These are phyloP conservation scores for Helotiales sp. DNA, from an alignment of 2,329 filamentous ascomycete genomes.

Conservation along the genomic window DNA sequence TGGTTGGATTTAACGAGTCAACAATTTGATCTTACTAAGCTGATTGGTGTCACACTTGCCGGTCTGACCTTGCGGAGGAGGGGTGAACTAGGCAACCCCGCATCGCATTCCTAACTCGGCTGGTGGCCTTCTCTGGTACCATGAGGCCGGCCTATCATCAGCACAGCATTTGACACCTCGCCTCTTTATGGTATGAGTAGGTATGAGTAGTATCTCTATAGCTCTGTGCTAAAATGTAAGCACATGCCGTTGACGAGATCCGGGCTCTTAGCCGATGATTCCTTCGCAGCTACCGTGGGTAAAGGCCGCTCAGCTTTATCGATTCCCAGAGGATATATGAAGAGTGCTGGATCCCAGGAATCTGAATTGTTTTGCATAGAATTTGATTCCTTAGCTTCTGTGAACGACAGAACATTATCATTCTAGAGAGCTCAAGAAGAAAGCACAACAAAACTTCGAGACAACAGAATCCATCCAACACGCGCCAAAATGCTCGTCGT, in stretches of 20 bases:
- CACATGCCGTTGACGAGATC: constrained; percentile 10
- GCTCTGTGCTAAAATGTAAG: neutral
- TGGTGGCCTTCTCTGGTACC: too few relatives aligned
- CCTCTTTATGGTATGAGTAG: too few relatives aligned
- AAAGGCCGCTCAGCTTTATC: too few relatives aligned
- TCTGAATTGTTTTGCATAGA: too few relatives aligned
- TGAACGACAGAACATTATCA: neutral
- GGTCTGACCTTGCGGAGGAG: too few relatives aligned
- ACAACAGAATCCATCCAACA: neutral
- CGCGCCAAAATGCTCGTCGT: constrained; percentile 38
- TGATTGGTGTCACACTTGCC: too few relatives aligned
- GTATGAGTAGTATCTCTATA: neutral
- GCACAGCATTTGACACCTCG: neutral
- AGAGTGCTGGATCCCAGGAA: too few relatives aligned
- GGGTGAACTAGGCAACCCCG: too few relatives aligned
- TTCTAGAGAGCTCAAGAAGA: neutral
- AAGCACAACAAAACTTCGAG: neutral
- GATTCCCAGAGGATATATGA: neutral
- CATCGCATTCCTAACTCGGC: neutral
- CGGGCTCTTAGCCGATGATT: neutral
- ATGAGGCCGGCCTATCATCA: neutral
- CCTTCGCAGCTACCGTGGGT: too few relatives aligned
- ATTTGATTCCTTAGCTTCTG: too few relatives aligned
- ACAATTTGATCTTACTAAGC: too few relatives aligned
- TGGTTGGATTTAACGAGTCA: too few relatives aligned